Percentiles rank a stretch among this genome's conserved stretches.
phyloP scores from a whole-genome alignment of 176 grass and related monocot species.

The Bonia amplexicaulis region DNA sequence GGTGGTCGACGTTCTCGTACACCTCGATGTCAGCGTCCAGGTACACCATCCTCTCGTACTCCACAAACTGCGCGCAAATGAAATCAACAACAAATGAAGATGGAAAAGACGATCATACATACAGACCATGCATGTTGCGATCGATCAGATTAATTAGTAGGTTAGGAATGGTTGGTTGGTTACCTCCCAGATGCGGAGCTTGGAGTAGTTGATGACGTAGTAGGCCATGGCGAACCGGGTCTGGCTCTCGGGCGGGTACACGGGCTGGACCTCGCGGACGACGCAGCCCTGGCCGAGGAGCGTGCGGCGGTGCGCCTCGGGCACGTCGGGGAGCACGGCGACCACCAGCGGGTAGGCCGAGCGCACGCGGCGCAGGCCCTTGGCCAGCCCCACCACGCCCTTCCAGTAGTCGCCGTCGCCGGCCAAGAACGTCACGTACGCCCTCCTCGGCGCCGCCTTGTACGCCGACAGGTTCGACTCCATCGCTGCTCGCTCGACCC shows the following conservation, averaged over 20 bases:
- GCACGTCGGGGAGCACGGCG: slow-evolving; percentile 70
- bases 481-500: neutral
- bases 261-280: slow-evolving; percentile 66
- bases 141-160: neutral
- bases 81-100: neutral
- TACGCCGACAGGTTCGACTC: neutral
- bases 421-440: slow-evolving; percentile 73
- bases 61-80: slow-evolving; percentile 50
- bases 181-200: slow-evolving; percentile 94
- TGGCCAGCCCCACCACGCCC: slow-evolving; percentile 65
- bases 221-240: slow-evolving; percentile 85
- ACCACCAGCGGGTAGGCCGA: slow-evolving; percentile 66
- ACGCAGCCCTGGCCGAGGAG: slow-evolving; percentile 49
- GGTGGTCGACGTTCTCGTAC: slow-evolving; percentile 62
- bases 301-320: slow-evolving; percentile 35
- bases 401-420: slow-evolving; percentile 82
- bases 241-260: slow-evolving; percentile 65
- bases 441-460: slow-evolving; percentile 7
- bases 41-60: slow-evolving; percentile 79
- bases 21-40: slow-evolving; percentile 77
- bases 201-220: slow-evolving; percentile 97
- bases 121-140: neutral
- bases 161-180: neutral
- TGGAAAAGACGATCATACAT: neutral
- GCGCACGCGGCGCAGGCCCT: slow-evolving; percentile 56